These are phyloP conservation scores for Metschnikowia picachoensis DNA, from an alignment of 805 yeast genomes.

Conservation along the genomic window DNA sequence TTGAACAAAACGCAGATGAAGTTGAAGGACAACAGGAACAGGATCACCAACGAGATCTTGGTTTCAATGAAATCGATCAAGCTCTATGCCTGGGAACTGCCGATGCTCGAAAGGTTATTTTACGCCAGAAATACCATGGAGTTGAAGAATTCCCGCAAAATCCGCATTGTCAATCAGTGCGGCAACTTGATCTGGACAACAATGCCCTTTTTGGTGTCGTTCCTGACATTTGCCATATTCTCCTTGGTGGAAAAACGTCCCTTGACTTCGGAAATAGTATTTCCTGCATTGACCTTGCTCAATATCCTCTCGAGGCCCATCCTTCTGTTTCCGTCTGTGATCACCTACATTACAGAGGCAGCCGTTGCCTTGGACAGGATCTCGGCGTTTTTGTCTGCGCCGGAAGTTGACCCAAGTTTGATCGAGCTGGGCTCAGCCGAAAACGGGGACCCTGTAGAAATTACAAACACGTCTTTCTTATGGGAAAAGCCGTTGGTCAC, in stretches of 20 bases:
- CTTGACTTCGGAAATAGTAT: slow-evolving; percentile 62
- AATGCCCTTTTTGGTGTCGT: slow-evolving; percentile 62
- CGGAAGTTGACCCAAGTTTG: slow-evolving; percentile 17
- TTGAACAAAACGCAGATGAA: slow-evolving; percentile 15
- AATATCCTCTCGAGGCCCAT: slow-evolving; percentile 57
- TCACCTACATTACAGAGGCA: slow-evolving; percentile 56
- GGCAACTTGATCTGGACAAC: slow-evolving; percentile 60
- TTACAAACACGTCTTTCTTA: slow-evolving; percentile 13
- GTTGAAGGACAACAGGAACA: slow-evolving; percentile 21
- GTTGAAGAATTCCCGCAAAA: slow-evolving; percentile 15
- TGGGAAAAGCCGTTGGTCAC: slow-evolving; percentile 10
- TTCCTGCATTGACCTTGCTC: slow-evolving; percentile 63
- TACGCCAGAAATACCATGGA: slow-evolving; percentile 23
- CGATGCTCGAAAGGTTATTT: slow-evolving; percentile 20
- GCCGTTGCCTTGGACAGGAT: slow-evolving; percentile 56
- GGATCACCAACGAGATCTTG: slow-evolving; percentile 23
- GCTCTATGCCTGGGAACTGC: slow-evolving; percentile 26
- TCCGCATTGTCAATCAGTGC: slow-evolving; percentile 29
- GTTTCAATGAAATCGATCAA: slow-evolving; percentile 24
- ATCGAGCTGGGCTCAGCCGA: slow-evolving; percentile 3
- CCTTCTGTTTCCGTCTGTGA: slow-evolving; percentile 52
- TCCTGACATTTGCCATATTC: slow-evolving; percentile 55
- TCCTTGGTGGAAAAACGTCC: slow-evolving; percentile 44
- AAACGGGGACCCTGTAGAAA: slow-evolving; percentile 1
- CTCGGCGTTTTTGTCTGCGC: slow-evolving; percentile 38